Percentiles rank a stretch among this genome's conserved stretches.
phyloP scores from a whole-genome alignment of 805 yeast species.

The Wilhelminamyces savonicus region DNA sequence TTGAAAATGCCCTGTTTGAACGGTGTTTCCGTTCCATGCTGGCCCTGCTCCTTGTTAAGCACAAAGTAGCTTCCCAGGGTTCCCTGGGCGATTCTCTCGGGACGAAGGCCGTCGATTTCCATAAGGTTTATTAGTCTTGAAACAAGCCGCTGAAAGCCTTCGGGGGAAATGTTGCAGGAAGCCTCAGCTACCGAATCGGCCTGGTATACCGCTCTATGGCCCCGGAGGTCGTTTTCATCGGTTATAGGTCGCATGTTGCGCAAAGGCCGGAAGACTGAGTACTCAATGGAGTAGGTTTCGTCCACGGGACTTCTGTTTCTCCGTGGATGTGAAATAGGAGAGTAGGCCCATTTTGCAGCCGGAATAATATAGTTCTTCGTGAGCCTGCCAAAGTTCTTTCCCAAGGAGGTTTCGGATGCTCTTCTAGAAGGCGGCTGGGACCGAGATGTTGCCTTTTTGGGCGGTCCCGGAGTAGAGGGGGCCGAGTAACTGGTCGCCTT shows the following conservation, averaged over 20 bases:
- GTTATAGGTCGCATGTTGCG: conserved; percentile 9
- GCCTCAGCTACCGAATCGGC: conserved; percentile 2
- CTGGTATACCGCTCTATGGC: conserved; percentile 5
- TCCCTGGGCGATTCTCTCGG: conserved; percentile 54
- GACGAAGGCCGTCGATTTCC: conserved; percentile 35
- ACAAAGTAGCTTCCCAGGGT: conserved; percentile 69
- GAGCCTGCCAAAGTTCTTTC: conserved; percentile 13
- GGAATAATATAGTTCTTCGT: conserved; percentile 16
- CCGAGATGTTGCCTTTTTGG: too few species aligned
- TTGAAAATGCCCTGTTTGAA: conserved; percentile 56
- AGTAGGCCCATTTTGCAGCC: conserved; percentile 27
- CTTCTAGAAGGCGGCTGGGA: conserved; percentile 3
- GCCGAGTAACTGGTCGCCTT: too few species aligned
- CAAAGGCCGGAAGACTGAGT: conserved; percentile 46
- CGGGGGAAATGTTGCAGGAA: conserved; percentile 17
- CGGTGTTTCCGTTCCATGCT: conserved; percentile 3
- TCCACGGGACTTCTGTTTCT: conserved; percentile 6
- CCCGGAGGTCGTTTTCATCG: conserved; percentile 9
- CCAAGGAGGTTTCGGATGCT: conserved; percentile 5
- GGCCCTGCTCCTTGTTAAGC: conserved; percentile 4
- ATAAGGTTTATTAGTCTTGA: conserved; percentile 41
- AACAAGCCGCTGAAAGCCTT: conserved; percentile 35
- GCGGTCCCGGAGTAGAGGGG: too few species aligned
- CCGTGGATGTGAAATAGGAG: conserved; percentile 10
- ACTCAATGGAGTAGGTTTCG: conserved; percentile 39